Evolutionary conservation across 768 basidiomycete species (phyloP), one percentile per base, ranked within the genome.

Genomic region (Pulveroboletus sp.): DNA sequence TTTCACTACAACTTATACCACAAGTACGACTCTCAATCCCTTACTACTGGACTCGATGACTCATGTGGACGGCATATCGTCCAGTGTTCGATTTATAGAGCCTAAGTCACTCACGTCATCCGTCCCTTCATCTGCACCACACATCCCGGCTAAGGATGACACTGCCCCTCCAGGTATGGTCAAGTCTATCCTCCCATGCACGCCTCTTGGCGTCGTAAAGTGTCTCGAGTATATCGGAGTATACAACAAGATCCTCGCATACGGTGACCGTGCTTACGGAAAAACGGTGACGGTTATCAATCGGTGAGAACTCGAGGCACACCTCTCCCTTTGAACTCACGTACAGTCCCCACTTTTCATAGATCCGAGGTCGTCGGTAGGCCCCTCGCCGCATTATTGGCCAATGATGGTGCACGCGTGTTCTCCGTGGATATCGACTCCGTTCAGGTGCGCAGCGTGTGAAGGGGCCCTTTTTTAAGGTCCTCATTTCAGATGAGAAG

Each of bases 361-460:
- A 91, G 93, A 55, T 94, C 91, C 35, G 96, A 99, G 68, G 96
- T 99, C 32, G 96, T 99, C 14, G 96, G 96, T 15, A 78, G 96
- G 52, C 96, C 95, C 11, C 76, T 98, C n/a, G 95, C 93, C 0
- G 96, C 96, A 5, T 74, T 99, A 40, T 78, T 98, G 37, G 83
- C 94, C 4, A 99, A 99, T 64, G 96, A 99, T 63, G 96, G 96
- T 27, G 96, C 95, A 2, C 78, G 93, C 8, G 96, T 97, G 6
- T 85, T 97, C 61, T 94, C 91, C 6, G 90, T 89, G 5, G 96
- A 99, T 66, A 90, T 98, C 49, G 93, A 95, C 65, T 90, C 92
- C 9, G 89, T 94, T 46, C 89, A 96, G 73, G 84, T 82, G 37
- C 43, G 63, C 35, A 28, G 42, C 18, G 11, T 27, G 43, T 30